phyloP scores from a whole-genome alignment of 768 basidiomycete species.

The Rhizopogon vulgaris region DNA sequence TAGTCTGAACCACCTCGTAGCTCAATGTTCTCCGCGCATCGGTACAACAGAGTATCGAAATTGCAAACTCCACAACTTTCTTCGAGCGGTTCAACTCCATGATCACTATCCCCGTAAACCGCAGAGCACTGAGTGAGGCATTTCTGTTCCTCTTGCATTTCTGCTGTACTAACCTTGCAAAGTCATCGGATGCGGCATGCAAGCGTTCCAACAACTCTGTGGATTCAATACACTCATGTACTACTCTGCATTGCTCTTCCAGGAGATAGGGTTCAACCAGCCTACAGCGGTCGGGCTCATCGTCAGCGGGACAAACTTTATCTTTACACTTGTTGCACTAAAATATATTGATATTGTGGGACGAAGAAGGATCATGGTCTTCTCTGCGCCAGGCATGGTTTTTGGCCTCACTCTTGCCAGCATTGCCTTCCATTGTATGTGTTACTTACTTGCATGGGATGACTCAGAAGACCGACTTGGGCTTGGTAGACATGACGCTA shows the following conservation, averaged over 20 bases:
- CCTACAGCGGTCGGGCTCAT: constrained; percentile 78
- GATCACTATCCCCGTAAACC: constrained; percentile 49
- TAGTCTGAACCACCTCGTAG: constrained; percentile 20
- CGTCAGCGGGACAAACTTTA: constrained; percentile 71
- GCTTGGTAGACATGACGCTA: constrained; percentile 45
- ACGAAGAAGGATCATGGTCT: constrained; percentile 63
- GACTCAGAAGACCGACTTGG: background rate
- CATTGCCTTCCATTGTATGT: constrained; percentile 61
- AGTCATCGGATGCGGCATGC: constrained; percentile 77
- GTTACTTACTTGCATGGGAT: background rate
- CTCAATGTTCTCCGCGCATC: constrained; percentile 53
- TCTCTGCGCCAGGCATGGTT: constrained; percentile 69
- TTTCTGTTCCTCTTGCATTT: background rate
- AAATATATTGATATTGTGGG: constrained; percentile 66
- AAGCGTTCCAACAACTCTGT: constrained; percentile 79
- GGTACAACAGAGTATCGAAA: constrained; percentile 56
- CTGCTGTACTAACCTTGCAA: background rate
- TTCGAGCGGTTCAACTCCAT: constrained; percentile 49
- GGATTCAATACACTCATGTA: constrained; percentile 81
- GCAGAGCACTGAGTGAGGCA: constrained; percentile 60
- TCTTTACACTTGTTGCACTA: constrained; percentile 72
- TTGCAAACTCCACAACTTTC: constrained; percentile 58
- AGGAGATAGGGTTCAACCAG: constrained; percentile 75
- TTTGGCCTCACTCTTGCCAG: constrained; percentile 57
- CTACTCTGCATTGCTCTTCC: constrained; percentile 74